These are phyloP conservation scores for Candida incommunis DNA, from an alignment of 805 yeast species.

Conservation along the genomic window DNA sequence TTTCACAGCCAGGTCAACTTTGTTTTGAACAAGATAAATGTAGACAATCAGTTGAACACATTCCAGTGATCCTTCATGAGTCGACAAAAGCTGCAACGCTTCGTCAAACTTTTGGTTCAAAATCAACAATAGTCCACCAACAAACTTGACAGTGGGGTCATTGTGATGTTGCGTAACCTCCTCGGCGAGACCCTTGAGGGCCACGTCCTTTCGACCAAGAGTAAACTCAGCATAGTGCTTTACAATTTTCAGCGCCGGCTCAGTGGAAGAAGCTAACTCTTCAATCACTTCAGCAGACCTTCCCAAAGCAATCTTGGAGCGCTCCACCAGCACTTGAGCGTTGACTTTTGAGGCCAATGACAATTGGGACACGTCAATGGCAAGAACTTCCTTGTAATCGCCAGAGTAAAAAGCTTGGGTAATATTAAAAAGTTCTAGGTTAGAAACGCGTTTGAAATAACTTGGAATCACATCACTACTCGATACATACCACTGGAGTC, in stretches of 20 bases:
- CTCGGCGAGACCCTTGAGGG: conserved; percentile 7
- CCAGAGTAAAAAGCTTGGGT: conserved; percentile 26
- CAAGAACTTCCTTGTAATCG: conserved; percentile 21
- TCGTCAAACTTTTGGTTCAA: conserved; percentile 27
- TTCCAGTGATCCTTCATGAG: conserved; percentile 26
- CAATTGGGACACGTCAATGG: conserved; percentile 14
- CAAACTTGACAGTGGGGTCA: conserved; percentile 22
- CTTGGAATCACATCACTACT: not conserved
- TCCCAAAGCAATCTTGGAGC: conserved; percentile 26
- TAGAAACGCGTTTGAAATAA: no score
- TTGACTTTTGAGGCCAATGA: conserved; percentile 11
- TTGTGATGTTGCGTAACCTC: conserved; percentile 12
- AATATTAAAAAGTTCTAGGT: not conserved
- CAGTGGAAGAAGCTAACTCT: conserved; percentile 11
- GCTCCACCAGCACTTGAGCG: conserved; percentile 21
- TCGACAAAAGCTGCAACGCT: conserved; percentile 27
- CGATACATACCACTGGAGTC: conserved; percentile 1
- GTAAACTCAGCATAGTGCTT: conserved; percentile 15
- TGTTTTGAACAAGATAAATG: conserved; percentile 26
- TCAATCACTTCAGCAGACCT: conserved; percentile 18
- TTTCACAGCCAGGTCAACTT: conserved; percentile 31
- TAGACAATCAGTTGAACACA: conserved; percentile 24
- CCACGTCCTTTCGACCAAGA: conserved; percentile 12
- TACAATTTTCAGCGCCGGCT: conserved; percentile 14
- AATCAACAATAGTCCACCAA: conserved; percentile 30